A percentile compares a stretch with the other conserved stretches of the same genome.
These are phyloP conservation scores for Lentinus brumalis DNA, from an alignment of 768 basidiomycete species.

Conservation along the genomic window DNA sequence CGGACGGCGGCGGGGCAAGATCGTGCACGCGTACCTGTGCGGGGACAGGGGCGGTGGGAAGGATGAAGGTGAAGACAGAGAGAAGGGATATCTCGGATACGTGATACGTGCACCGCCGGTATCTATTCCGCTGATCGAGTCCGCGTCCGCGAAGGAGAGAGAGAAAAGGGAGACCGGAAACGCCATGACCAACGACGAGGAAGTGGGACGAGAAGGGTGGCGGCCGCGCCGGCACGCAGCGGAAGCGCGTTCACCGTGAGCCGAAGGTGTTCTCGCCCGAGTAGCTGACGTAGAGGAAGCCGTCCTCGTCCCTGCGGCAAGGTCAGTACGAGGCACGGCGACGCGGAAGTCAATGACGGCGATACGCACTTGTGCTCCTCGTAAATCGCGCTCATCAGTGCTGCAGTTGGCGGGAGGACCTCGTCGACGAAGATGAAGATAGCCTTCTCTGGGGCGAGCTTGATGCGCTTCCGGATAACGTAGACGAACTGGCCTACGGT, in stretches of 20 bases:
- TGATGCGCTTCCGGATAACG: slow-evolving; percentile 99
- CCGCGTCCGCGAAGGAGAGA: slow-evolving; percentile 15
- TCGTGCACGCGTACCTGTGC: not conserved
- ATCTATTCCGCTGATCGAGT: slow-evolving; percentile 19
- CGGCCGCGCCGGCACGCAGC: not conserved
- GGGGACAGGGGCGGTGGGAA: slow-evolving; percentile 1
- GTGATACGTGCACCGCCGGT: slow-evolving; percentile 16
- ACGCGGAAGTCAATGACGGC: not conserved
- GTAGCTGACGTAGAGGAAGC: slow-evolving; percentile 98
- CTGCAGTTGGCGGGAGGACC: slow-evolving; percentile 96
- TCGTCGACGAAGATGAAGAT: slow-evolving; percentile 99
- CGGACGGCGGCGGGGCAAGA: slow-evolving; percentile 5
- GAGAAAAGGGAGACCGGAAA: not conserved
- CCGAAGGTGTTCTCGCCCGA: slow-evolving; percentile 99
- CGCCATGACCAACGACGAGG: not conserved
- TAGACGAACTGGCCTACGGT: slow-evolving; percentile 99
- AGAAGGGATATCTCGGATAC: slow-evolving; percentile 1
- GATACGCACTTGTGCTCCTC: slow-evolving; percentile 95
- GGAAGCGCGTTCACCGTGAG: slow-evolving; percentile 22
- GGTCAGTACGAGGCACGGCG: not conserved
- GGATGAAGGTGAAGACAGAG: not conserved
- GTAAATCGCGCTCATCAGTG: slow-evolving; percentile 98
- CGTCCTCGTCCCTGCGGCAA: slow-evolving; percentile 89
- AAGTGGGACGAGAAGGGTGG: not conserved
- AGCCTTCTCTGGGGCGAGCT: slow-evolving; percentile 98